Evolutionary conservation across 768 basidiomycete genomes (phyloP).

Genomic region (Tricholoma matsutake): DNA sequence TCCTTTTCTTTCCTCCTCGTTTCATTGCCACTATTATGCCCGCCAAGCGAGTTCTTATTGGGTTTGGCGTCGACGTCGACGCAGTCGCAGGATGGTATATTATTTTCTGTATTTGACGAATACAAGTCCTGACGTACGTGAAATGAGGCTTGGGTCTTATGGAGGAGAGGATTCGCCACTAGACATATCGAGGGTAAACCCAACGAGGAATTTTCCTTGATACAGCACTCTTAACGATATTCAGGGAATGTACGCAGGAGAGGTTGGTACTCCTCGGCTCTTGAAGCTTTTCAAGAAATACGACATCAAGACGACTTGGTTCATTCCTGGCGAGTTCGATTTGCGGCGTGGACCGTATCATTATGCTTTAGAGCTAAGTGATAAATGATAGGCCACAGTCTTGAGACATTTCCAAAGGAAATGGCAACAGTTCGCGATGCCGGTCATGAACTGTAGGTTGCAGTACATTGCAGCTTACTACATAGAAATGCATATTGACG

Average conservation of each 20-base stretch:
- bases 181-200: conserved; percentile 61
- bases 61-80: conserved; percentile 74
- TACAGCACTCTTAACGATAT: neutral
- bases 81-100: conserved; percentile 70
- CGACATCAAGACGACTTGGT: conserved; percentile 67
- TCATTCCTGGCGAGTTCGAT: conserved; percentile 56
- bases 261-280: conserved; percentile 66
- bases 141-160: conserved; percentile 64
- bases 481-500: too few relatives aligned
- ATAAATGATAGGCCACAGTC: conserved; percentile 49
- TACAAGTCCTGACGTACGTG: neutral
- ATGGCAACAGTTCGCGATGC: conserved; percentile 69
- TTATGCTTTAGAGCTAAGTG: neutral
- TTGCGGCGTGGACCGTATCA: neutral
- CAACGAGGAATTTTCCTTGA: neutral
- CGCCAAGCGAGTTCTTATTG: conserved; percentile 50
- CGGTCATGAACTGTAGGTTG: conserved; percentile 63
- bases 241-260: conserved; percentile 70
- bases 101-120: neutral
- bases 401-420: conserved; percentile 72
- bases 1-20: too few relatives aligned
- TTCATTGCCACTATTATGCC: conserved; percentile 34
- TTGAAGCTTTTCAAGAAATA: conserved; percentile 73
- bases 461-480: neutral
- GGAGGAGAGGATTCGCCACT: conserved; percentile 71